phyloP scores from a whole-genome alignment of 495 filamentous ascomycete genomes.

The Hypoxylon cercidicola region DNA sequence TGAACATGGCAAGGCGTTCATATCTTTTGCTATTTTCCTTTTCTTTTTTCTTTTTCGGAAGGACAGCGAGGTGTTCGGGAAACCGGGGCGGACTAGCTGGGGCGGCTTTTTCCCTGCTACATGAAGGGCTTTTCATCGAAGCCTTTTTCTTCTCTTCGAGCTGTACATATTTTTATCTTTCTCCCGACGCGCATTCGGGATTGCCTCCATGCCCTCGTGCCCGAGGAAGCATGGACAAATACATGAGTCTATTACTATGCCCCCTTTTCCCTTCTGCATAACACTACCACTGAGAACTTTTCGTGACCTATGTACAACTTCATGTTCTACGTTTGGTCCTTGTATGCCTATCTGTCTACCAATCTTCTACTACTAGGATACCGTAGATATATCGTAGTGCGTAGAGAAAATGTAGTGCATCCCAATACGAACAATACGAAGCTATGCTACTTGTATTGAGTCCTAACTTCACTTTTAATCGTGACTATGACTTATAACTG shows the following conservation, averaged over 20 bases:
- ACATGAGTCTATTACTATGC: background rate
- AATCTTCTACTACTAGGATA: background rate
- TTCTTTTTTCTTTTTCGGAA: too few relatives aligned
- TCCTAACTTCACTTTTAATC: too few relatives aligned
- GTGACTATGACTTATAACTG: too few relatives aligned
- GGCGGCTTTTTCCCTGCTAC: background rate
- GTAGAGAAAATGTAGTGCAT: too few relatives aligned
- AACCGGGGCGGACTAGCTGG: background rate
- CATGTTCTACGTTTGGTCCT: too few relatives aligned
- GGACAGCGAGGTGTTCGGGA: background rate
- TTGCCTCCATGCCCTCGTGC: background rate
- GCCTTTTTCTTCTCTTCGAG: constrained; percentile 18
- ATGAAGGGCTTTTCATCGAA: background rate
- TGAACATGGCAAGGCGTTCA: constrained; percentile 16
- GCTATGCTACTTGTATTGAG: too few relatives aligned
- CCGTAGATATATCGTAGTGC: too few relatives aligned
- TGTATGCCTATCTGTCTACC: too few relatives aligned
- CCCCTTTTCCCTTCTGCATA: background rate
- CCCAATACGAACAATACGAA: too few relatives aligned
- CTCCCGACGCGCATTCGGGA: background rate
- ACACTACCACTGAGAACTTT: background rate
- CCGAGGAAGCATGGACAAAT: background rate
- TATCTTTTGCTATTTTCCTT: constrained; percentile 10
- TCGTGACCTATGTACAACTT: too few relatives aligned
- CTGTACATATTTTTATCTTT: constrained; percentile 34